A percentile compares a stretch with the other conserved stretches of the same genome.
Evolutionary conservation across 176 grass and related monocot species (phyloP).

Genomic region (Phyllostachys edulis): DNA sequence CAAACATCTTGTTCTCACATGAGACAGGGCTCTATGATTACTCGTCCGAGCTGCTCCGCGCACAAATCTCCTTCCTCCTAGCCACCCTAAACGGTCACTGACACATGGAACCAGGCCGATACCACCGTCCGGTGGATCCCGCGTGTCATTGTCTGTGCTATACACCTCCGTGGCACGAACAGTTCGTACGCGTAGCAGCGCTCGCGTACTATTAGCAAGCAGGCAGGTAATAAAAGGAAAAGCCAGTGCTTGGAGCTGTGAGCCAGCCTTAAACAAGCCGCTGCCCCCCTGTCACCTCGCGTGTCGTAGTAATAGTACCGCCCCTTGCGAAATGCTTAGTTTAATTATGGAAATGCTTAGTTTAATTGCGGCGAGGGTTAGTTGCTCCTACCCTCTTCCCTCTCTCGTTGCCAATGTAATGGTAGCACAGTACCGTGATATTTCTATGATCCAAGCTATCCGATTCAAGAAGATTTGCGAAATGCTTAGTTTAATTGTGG

Average conservation of each 20-base stretch:
- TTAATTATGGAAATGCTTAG: too few species aligned
- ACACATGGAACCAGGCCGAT: background rate
- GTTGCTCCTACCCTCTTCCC: background rate
- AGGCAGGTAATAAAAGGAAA: conserved; percentile 19
- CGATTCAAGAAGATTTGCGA: too few species aligned
- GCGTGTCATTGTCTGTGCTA: background rate
- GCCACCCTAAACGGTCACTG: background rate
- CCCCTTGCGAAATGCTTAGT: conserved; percentile 17
- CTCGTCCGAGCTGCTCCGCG: background rate
- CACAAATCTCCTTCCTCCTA: background rate
- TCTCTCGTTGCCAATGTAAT: too few species aligned
- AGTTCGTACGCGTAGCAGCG: background rate
- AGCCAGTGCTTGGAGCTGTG: conserved; percentile 55
- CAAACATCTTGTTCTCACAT: conserved; percentile 37
- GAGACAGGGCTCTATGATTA: background rate
- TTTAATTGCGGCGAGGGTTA: background rate
- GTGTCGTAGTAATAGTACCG: background rate
- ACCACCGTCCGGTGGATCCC: background rate
- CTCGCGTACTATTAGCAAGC: background rate
- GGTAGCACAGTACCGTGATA: too few species aligned
- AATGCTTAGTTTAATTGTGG: background rate
- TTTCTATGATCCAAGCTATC: too few species aligned
- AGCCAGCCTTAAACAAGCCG: conserved; percentile 48
- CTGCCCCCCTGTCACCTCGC: background rate
- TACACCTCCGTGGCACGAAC: background rate